Evolutionary conservation across 768 basidiomycete genomes (phyloP).

Genomic region (Hortiboletus flavorubellus): DNA sequence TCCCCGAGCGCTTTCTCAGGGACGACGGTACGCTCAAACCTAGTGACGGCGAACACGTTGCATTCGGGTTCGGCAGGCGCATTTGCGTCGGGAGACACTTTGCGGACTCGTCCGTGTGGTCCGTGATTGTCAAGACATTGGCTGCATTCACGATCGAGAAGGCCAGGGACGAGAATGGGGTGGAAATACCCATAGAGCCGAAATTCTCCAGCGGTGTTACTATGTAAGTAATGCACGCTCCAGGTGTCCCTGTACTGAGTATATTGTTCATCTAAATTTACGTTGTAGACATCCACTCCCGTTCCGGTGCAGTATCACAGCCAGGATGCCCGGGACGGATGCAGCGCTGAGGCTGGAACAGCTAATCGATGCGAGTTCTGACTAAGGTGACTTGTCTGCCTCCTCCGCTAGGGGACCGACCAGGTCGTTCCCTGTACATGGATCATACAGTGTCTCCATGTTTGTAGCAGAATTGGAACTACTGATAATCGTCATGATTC

Average conservation of each 20-base stretch:
- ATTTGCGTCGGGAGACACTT: constrained; percentile 30
- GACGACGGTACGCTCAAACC: constrained; percentile 17
- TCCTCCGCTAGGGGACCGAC: neutral
- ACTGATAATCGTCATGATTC: neutral
- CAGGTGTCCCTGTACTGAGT: neutral
- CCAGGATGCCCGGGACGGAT: constrained; percentile 9
- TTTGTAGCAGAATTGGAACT: neutral
- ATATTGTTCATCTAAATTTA: neutral
- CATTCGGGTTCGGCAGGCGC: constrained; percentile 30
- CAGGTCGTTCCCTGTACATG: neutral
- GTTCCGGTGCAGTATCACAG: constrained; percentile 13
- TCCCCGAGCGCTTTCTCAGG: constrained; percentile 40
- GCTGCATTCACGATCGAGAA: constrained; percentile 16
- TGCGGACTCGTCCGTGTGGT: constrained; percentile 25
- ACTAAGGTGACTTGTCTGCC: neutral
- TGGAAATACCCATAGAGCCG: constrained; percentile 18
- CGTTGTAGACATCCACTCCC: constrained; percentile 14
- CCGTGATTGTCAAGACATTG: constrained; percentile 17
- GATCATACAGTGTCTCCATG: neutral
- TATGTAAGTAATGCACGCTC: constrained; percentile 8
- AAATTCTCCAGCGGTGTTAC: constrained; percentile 1
- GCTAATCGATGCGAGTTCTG: constrained; percentile 12
- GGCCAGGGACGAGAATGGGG: constrained; percentile 17
- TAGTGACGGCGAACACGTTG: constrained; percentile 9
- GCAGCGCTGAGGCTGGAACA: constrained; percentile 6